phyloP scores from a whole-genome alignment of 495 filamentous ascomycete species.

The Ascodesmis nigricans region DNA sequence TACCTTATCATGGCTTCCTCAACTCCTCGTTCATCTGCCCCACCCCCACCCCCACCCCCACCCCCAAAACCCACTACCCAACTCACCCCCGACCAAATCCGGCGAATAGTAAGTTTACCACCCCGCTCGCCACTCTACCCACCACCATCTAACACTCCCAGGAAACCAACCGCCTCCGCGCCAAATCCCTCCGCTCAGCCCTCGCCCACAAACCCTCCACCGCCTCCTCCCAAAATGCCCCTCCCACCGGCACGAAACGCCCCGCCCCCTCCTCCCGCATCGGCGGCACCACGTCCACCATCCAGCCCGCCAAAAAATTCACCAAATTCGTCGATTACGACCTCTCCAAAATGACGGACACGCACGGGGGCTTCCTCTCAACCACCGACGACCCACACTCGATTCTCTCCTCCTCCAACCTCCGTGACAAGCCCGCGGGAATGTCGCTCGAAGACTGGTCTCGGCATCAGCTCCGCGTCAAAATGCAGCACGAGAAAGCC shows the following conservation, averaged over 20 bases:
- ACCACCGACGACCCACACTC: conserved; percentile 57
- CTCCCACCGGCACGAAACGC: no score
- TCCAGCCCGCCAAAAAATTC: conserved; percentile 59
- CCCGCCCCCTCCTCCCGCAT: conserved; percentile 24
- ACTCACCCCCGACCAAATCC: conserved; percentile 11
- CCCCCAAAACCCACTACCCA: background rate
- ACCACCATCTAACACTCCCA: conserved; percentile 21
- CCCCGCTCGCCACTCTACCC: background rate
- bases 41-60: background rate
- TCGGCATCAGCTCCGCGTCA: conserved; percentile 43
- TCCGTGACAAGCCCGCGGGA: conserved; percentile 51
- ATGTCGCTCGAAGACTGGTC: conserved; percentile 95
- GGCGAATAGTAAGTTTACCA: conserved; percentile 10
- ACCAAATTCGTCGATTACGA: conserved; percentile 90
- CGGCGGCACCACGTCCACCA: conserved; percentile 26
- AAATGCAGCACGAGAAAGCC: conserved; percentile 45
- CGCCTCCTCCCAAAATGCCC: conserved; percentile 9
- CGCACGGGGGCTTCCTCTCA: conserved; percentile 81
- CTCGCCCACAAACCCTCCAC: conserved; percentile 28
- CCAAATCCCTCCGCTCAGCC: conserved; percentile 58
- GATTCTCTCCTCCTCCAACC: conserved; percentile 17
- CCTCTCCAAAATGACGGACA: conserved; percentile 92
- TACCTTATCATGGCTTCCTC: no score
- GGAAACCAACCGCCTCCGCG: conserved; percentile 80
- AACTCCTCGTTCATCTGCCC: conserved; percentile 1